Base-by-base conservation (phyloP, 2,329 filamentous ascomycete genomes). In the Fonsecaea pedrosoi region DNA sequence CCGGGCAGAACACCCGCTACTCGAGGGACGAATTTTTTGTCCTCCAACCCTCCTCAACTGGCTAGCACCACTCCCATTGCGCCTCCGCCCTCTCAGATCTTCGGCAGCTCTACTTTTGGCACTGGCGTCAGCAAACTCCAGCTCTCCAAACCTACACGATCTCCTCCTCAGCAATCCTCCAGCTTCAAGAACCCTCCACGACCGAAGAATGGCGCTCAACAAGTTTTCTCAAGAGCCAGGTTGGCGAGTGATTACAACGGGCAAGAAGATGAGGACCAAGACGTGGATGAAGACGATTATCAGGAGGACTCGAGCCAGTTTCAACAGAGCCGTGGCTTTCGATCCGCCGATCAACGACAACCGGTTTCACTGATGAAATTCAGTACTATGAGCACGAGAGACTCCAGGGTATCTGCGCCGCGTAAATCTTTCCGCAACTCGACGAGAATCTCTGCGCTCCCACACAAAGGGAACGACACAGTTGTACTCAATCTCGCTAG, bases 401-500 rank as follows among this genome's bases (percentile, higher is more conserved):
- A 80, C 35, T 78, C 80, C 15, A 80, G 78, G 62, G 56, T 65
- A 15, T 60, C 62, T 6, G 37, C 48, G 12, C 42, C 48, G 32
- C 66, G 59, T 9, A 64, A 64, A 57, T 57, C 64, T 10, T 59
- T 68, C 38, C 69, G 67, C 15, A 61, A 7, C n/a, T 67, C 67
- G 13, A 54, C 48, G 42, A 65, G 62, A 42, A 58, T 71, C 15
- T 72, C 71, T 13, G 53, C 65, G 25, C 70, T 79, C 15, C 77
- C 74, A 10, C 77, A 74, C 42, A 80, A 78, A 70, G 73, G 81
- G 69, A 84, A 84, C 56, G 84, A 87, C 8, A 88, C 89, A 60
- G 86, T 87, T 54, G 90, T 92, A 74, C 85, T 88, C 3, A 82
- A 85, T 6, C 87, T 96, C 66, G 91, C 92, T 35, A 91, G 90